A percentile compares a stretch with the other conserved stretches of the same genome.
Conservation (phyloP, 768 basidiomycete genomes). For the Tremella yokohamensis region DNA sequence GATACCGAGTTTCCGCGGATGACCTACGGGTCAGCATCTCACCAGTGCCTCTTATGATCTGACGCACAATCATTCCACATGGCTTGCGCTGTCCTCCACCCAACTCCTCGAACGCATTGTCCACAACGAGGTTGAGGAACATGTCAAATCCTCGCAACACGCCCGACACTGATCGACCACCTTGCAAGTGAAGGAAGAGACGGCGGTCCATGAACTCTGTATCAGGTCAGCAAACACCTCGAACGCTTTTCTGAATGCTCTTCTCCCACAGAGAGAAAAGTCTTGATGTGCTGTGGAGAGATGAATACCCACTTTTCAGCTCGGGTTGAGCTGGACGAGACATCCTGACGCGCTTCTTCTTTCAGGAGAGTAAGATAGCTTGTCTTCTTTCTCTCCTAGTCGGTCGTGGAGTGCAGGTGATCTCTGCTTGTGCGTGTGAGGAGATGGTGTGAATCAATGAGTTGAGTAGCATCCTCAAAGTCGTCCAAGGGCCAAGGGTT, state of each 20-base stretch:
- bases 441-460: no score
- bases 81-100: constrained; percentile 83
- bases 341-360: constrained; percentile 21
- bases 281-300: constrained; percentile 3
- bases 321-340: constrained; percentile 82
- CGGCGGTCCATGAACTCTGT: constrained; percentile 97
- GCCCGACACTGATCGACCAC: constrained; percentile 90
- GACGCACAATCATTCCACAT: constrained; percentile 82
- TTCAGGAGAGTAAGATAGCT: neutral
- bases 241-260: neutral
- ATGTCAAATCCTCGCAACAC: constrained; percentile 94
- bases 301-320: constrained; percentile 71
- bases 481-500: no score
- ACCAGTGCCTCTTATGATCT: neutral
- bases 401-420: no score
- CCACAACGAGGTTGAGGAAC: constrained; percentile 95
- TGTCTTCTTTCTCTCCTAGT: no score
- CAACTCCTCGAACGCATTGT: constrained; percentile 89
- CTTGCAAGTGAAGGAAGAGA: constrained; percentile 84
- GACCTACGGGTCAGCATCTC: constrained; percentile 60
- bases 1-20: constrained; percentile 95
- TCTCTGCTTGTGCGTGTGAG: no score
- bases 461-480: no score
- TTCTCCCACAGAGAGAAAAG: neutral
- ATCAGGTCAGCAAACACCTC: neutral